These are phyloP conservation scores for Extremus antarcticus DNA, from an alignment of 495 filamentous ascomycete genomes.

Conservation along the genomic window DNA sequence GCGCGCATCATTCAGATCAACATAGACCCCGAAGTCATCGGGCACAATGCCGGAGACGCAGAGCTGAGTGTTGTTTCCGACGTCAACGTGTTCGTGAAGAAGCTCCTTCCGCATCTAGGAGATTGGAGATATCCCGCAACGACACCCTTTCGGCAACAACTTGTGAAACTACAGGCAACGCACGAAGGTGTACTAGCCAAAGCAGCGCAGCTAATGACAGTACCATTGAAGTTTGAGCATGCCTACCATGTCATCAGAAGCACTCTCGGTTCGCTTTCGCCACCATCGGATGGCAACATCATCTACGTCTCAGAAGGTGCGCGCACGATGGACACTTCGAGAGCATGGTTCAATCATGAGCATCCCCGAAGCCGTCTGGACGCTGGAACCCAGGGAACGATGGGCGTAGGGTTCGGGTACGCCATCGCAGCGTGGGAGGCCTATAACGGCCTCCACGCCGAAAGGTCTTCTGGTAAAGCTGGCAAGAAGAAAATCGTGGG, in stretches of 20 bases:
- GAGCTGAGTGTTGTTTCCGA: conserved; percentile 44
- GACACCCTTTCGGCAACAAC: conserved; percentile 24
- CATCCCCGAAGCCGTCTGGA: conserved; percentile 50
- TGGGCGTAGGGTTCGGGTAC: conserved; percentile 55
- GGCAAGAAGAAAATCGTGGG: conserved; percentile 46
- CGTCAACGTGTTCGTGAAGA: conserved; percentile 39
- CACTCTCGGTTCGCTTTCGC: conserved; percentile 32
- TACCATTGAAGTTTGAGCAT: conserved; percentile 43
- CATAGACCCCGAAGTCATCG: conserved; percentile 47
- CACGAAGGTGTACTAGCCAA: conserved; percentile 36
- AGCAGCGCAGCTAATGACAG: conserved; percentile 13
- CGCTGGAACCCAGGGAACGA: conserved; percentile 53
- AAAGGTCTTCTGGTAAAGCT: neutral
- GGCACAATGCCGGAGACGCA: conserved; percentile 37
- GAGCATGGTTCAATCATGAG: conserved; percentile 44
- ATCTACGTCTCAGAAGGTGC: conserved; percentile 57
- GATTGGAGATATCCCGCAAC: conserved; percentile 36
- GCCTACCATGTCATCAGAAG: conserved; percentile 44
- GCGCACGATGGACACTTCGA: conserved; percentile 56
- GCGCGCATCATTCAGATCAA: conserved; percentile 52
- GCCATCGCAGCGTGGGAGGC: conserved; percentile 50
- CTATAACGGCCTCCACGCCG: conserved; percentile 36
- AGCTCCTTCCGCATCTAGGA: conserved; percentile 33
- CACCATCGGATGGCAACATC: conserved; percentile 36
- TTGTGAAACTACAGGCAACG: conserved; percentile 32